These are phyloP conservation scores for Dunaliella primolecta DNA, from an alignment of 139 green algal genomes.

Conservation along the genomic window DNA sequence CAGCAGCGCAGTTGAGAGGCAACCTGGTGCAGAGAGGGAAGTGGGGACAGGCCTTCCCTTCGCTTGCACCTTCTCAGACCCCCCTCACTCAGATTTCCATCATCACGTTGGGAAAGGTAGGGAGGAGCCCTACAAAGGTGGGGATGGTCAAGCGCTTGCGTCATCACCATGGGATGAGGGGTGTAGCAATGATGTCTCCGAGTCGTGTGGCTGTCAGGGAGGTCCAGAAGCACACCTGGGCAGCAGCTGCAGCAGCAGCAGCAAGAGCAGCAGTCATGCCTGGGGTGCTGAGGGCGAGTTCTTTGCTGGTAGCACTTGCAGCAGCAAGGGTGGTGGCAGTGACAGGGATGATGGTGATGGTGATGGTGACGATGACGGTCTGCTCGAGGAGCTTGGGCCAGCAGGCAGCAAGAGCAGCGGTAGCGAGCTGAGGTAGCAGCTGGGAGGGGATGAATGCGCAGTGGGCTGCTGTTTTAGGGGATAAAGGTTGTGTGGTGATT, in stretches of 20 bases:
- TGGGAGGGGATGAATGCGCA: too few species aligned
- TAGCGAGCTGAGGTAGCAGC: too few species aligned
- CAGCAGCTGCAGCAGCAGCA: neutral
- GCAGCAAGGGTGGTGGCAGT: neutral
- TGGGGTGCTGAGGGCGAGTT: neutral
- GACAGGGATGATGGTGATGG: neutral
- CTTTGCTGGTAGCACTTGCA: neutral
- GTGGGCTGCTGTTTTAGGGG: too few species aligned
- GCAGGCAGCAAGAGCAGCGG: too few species aligned
- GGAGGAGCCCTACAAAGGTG: too few species aligned
- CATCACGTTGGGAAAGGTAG: too few species aligned
- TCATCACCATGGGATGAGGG: neutral
- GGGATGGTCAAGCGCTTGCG: too few species aligned
- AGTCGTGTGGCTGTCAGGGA: neutral
- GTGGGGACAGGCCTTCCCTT: too few species aligned
- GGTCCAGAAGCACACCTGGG: neutral
- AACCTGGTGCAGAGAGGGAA: too few species aligned
- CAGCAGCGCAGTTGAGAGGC: too few species aligned
- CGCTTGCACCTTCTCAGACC: neutral
- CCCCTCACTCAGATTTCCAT: neutral
- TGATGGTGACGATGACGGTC: neutral
- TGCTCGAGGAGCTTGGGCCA: too few species aligned
- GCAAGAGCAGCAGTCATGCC: neutral
- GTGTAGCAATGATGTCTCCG: neutral
- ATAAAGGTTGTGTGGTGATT: too few species aligned